phyloP scores from a whole-genome alignment of 2,329 filamentous ascomycete genomes.

The Rutstroemia sp. region DNA sequence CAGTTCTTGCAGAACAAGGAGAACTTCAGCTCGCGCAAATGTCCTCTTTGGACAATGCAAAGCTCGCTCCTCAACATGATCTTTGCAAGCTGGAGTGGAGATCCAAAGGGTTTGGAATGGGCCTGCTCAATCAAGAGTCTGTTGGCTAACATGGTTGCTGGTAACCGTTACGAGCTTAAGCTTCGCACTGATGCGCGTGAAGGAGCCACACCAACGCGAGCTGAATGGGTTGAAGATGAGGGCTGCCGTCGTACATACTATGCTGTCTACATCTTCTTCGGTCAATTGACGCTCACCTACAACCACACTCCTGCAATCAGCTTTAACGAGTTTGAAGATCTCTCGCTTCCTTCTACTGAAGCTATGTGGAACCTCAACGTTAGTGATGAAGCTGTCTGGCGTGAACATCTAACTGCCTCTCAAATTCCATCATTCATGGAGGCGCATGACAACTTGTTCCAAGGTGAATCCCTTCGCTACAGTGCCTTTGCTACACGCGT shows the following conservation, averaged over 20 bases:
- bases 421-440: conserved; percentile 82
- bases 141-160: conserved; percentile 96
- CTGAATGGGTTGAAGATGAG: conserved; percentile 95
- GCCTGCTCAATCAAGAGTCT: conserved; percentile 98
- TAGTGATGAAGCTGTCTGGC: conserved; percentile 75
- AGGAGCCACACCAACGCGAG: conserved; percentile 64
- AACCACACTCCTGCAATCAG: conserved; percentile 97
- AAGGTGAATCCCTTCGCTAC: conserved; percentile 83
- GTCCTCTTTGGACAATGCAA: conserved; percentile 97
- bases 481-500: conserved; percentile 95
- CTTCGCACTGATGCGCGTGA: conserved; percentile 83
- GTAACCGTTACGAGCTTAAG: conserved; percentile 94
- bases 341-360: conserved; percentile 89
- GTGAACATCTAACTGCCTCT: conserved; percentile 64
- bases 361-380: conserved; percentile 84
- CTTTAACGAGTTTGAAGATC: conserved; percentile 94
- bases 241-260: conserved; percentile 95
- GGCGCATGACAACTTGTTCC: conserved; percentile 91
- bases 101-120: conserved; percentile 96
- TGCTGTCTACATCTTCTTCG: conserved; percentile 98
- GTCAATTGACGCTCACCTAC: conserved; percentile 87
- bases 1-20: conserved; percentile 97
- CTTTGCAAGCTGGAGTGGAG: conserved; percentile 98
- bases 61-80: conserved; percentile 96
- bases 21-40: conserved; percentile 96